phyloP scores from a whole-genome alignment of 176 grass and related monocot species.

The Oryza officinalis region DNA sequence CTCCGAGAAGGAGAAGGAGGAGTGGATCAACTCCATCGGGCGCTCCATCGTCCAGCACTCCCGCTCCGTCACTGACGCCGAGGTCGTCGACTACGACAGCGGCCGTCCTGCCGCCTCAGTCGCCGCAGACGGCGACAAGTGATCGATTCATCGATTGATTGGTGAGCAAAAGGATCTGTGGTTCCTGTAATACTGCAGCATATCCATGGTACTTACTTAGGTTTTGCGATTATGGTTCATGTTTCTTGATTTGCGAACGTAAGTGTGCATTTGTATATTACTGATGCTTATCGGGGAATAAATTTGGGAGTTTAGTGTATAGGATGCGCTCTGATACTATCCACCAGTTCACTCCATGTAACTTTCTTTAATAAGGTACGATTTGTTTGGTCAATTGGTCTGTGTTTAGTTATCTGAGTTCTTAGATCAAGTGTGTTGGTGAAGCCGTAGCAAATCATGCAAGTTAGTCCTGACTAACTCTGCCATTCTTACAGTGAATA shows the following conservation, averaged over 20 bases:
- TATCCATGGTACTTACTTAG: slow-evolving; percentile 5
- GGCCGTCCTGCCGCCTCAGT: slow-evolving; percentile 13
- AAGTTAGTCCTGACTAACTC: background rate
- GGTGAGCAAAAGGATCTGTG: slow-evolving; percentile 31
- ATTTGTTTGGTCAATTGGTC: slow-evolving; percentile 23
- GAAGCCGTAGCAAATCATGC: background rate
- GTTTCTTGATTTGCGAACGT: background rate
- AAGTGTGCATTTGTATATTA: slow-evolving; percentile 46
- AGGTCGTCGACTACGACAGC: slow-evolving; percentile 92
- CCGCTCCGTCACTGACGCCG: slow-evolving; percentile 74
- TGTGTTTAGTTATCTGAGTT: background rate
- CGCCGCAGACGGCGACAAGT: slow-evolving; percentile 15
- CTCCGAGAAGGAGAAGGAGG: slow-evolving; percentile 99
- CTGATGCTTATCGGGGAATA: slow-evolving; percentile 27
- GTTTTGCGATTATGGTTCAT: slow-evolving; percentile 16
- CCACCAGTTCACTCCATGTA: slow-evolving; percentile 12
- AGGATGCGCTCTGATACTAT: slow-evolving; percentile 10
- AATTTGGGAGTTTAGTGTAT: slow-evolving; percentile 39
- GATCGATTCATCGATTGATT: slow-evolving; percentile 27
- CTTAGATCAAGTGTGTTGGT: background rate
- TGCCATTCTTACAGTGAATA: too few species aligned
- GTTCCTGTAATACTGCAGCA: slow-evolving; percentile 27
- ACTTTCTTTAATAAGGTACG: background rate
- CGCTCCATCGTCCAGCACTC: slow-evolving; percentile 98
- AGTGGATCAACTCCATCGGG: slow-evolving; percentile 99